A percentile compares a stretch with the other conserved stretches of the same genome.
phyloP scores from a whole-genome alignment of 148 eudicot species.

The Nepenthes gracilis region DNA sequence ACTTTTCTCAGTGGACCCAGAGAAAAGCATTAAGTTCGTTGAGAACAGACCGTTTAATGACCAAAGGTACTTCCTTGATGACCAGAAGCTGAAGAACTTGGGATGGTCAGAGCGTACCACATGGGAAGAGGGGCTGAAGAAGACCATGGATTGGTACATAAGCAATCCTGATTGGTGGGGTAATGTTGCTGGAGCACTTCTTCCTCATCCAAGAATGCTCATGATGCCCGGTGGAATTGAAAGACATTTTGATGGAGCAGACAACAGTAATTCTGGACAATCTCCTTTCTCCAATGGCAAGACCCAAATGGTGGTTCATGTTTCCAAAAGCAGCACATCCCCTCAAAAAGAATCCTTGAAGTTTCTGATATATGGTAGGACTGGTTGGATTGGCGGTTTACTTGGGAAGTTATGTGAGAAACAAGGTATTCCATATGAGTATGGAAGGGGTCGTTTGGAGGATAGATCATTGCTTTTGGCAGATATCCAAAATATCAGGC shows the following conservation, averaged over 20 bases:
- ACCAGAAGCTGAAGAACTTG: too few relatives aligned
- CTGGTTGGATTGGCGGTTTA: slow-evolving; percentile 60
- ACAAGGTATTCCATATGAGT: slow-evolving; percentile 40
- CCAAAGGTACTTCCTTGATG: slow-evolving; percentile 66
- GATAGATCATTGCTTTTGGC: slow-evolving; percentile 27
- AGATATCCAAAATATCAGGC: slow-evolving; percentile 36
- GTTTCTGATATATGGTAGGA: slow-evolving; percentile 52
- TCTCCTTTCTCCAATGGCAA: slow-evolving; percentile 7
- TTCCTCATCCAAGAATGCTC: slow-evolving; percentile 47
- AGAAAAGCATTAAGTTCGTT: slow-evolving; percentile 39
- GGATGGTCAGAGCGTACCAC: too few relatives aligned
- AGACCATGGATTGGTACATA: slow-evolving; percentile 56
- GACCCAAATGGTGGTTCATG: slow-evolving; percentile 18
- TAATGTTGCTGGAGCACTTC: slow-evolving; percentile 44
- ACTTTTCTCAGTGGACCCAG: slow-evolving; percentile 38
- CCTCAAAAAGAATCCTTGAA: slow-evolving; percentile 23
- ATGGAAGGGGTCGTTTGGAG: slow-evolving; percentile 54
- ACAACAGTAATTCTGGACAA: slow-evolving; percentile 13
- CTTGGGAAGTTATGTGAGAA: slow-evolving; percentile 49
- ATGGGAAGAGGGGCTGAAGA: slow-evolving; percentile 65
- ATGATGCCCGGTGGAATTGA: slow-evolving; percentile 40
- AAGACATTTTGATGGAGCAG: slow-evolving; percentile 24
- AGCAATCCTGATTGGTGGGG: slow-evolving; percentile 61
- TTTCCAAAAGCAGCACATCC: slow-evolving; percentile 17
- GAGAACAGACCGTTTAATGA: slow-evolving; percentile 66